Percentiles rank a stretch among this genome's conserved stretches.
phyloP scores from a whole-genome alignment of 345 rosid species.

The Syzygium oleosum region DNA sequence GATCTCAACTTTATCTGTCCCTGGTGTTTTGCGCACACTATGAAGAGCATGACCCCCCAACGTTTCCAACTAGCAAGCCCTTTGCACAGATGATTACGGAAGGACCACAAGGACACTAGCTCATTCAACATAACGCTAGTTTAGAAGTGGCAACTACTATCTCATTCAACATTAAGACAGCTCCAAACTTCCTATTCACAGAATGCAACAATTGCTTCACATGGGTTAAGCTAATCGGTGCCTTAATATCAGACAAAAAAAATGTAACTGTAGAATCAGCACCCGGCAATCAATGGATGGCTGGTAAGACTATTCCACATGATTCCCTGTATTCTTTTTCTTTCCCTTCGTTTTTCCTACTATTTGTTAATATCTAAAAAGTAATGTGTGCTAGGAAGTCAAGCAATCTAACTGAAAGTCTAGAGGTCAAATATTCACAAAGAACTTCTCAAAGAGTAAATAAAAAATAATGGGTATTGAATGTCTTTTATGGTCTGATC shows the following conservation, averaged over 20 bases:
- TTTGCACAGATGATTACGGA: not conserved
- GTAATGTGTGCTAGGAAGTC: not conserved
- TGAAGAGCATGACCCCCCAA: not conserved
- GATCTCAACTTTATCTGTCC: not conserved
- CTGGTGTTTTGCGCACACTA: not conserved
- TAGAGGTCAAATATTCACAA: not conserved
- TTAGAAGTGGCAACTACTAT: not conserved
- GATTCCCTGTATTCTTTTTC: not conserved
- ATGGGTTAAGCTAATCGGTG: not conserved
- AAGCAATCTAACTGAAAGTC: not conserved
- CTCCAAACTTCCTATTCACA: not conserved
- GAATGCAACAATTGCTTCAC: not conserved
- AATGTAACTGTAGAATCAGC: not conserved
- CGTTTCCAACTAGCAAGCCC: not conserved
- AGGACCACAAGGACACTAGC: not conserved
- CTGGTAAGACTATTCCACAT: not conserved
- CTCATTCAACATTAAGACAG: not conserved
- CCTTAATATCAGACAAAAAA: not conserved
- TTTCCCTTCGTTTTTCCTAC: not conserved
- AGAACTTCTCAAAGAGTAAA: not conserved
- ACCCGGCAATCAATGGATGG: not conserved
- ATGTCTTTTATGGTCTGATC: not conserved
- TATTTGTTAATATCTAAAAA: not conserved
- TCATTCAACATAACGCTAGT: not conserved
- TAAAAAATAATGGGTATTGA: not conserved